phyloP scores from a whole-genome alignment of 108 stramenopile genomes.

The Nitzschia putrida region DNA sequence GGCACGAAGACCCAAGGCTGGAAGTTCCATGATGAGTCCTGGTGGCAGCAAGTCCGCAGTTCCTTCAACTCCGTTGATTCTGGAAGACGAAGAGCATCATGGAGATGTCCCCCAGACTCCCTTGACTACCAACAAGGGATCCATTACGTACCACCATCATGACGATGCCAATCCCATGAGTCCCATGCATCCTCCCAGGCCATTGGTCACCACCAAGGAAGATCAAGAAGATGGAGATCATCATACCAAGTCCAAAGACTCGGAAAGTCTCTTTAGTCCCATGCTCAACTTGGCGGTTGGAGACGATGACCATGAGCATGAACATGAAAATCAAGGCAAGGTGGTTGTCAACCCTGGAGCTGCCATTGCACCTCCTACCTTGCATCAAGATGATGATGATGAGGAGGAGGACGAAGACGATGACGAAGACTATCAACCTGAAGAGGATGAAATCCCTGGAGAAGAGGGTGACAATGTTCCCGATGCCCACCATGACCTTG shows the following conservation, averaged over 20 bases:
- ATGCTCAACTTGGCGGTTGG: constrained; percentile 56
- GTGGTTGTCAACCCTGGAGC: too few relatives aligned
- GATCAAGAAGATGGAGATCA: not conserved
- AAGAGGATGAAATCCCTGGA: constrained; percentile 12
- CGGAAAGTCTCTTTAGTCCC: constrained; percentile 71
- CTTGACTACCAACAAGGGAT: constrained; percentile 14
- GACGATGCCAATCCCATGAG: constrained; percentile 33
- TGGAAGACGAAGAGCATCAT: constrained; percentile 1
- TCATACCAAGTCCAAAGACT: constrained; percentile 22
- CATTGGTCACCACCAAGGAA: constrained; percentile 41
- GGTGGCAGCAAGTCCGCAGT: constrained; percentile 12
- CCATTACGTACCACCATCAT: too few relatives aligned
- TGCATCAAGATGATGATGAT: constrained; percentile 7
- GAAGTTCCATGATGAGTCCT: constrained; percentile 27
- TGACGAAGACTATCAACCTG: not conserved
- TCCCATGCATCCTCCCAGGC: constrained; percentile 74
- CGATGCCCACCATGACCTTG: constrained; percentile 16
- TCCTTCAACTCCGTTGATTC: constrained; percentile 19
- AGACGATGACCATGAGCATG: constrained; percentile 31
- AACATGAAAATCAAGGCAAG: constrained; percentile 17
- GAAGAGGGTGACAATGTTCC: constrained; percentile 19
- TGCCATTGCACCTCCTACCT: too few relatives aligned
- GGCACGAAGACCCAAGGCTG: constrained; percentile 58
- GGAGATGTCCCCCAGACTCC: constrained; percentile 23
- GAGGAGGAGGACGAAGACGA: not conserved